These are phyloP conservation scores for Sambucus nigra DNA, from an alignment of 129 eudicot species.

Conservation along the genomic window DNA sequence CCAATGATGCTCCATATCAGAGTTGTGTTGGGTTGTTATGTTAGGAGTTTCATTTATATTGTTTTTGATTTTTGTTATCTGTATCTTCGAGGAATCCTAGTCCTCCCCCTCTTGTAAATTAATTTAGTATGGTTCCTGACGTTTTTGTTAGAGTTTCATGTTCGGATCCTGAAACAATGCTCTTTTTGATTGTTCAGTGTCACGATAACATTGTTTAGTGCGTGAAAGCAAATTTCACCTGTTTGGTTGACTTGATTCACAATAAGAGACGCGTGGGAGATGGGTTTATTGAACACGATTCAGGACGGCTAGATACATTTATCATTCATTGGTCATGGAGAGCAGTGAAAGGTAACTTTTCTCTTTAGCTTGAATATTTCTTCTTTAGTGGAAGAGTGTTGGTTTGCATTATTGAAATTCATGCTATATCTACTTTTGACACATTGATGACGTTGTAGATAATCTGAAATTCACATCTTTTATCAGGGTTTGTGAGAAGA, in stretches of 20 bases:
- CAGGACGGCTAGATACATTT: constrained; percentile 3
- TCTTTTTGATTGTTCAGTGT: constrained; percentile 2
- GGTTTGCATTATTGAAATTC: not conserved
- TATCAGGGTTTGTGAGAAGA: constrained; percentile 48
- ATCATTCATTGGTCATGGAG: constrained; percentile 20
- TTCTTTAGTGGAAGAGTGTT: not conserved
- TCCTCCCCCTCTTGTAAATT: too few relatives aligned
- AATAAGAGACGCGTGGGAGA: not conserved
- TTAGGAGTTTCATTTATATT: too few relatives aligned
- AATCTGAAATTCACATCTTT: not conserved
- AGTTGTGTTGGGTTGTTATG: too few relatives aligned
- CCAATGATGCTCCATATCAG: too few relatives aligned
- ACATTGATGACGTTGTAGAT: constrained; percentile 2
- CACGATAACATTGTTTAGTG: not conserved
- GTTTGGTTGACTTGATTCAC: not conserved
- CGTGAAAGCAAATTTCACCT: not conserved
- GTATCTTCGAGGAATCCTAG: too few relatives aligned
- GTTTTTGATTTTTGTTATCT: too few relatives aligned
- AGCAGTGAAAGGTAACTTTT: constrained; percentile 26
- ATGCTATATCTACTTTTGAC: constrained; percentile 4
- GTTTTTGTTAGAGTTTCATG: not conserved
- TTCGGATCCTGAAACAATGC: not conserved
- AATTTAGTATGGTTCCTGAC: too few relatives aligned
- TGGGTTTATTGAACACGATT: not conserved
- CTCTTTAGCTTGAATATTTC: not conserved